Percentiles rank a stretch among this genome's conserved stretches.
phyloP scores from a whole-genome alignment of 179 eudicot species.

The Beta lomatogona region DNA sequence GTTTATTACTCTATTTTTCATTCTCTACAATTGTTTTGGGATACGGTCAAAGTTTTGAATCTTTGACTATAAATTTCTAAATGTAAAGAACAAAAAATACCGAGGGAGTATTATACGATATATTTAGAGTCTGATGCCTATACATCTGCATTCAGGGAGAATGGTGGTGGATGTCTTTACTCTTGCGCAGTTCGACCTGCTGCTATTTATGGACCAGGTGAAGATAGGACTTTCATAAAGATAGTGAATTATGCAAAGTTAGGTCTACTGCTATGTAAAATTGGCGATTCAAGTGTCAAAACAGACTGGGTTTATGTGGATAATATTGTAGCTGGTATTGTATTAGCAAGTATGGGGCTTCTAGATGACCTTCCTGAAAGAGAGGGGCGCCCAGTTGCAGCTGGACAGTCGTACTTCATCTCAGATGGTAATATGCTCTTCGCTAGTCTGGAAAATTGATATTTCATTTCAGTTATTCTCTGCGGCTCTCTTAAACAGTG shows the following conservation, averaged over 20 bases:
- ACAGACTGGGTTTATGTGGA: constrained; percentile 89
- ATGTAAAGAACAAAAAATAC: no score
- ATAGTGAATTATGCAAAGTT: constrained; percentile 58
- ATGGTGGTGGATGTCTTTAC: constrained; percentile 62
- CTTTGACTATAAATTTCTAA: no score
- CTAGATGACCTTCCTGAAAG: constrained; percentile 77
- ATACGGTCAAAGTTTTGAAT: no score
- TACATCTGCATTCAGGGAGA: constrained; percentile 50
- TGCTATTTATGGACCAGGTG: constrained; percentile 94
- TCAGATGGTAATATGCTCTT: constrained; percentile 67
- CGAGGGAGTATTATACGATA: no score
- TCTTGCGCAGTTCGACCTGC: constrained; percentile 92
- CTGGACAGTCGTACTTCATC: constrained; percentile 89
- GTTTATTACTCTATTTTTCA: neutral
- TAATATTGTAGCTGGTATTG: constrained; percentile 74
- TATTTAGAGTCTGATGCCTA: constrained; percentile 18
- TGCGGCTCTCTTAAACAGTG: neutral
- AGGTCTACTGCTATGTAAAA: constrained; percentile 70
- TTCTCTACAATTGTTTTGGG: no score
- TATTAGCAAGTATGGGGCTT: constrained; percentile 90
- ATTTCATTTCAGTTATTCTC: neutral
- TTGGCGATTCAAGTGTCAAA: constrained; percentile 63
- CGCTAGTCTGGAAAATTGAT: neutral
- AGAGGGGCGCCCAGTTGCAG: constrained; percentile 63
- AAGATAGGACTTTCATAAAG: constrained; percentile 77